Conservation (phyloP, 371 early-diverging fungal genomes). For the Mucor ambiguus region DNA sequence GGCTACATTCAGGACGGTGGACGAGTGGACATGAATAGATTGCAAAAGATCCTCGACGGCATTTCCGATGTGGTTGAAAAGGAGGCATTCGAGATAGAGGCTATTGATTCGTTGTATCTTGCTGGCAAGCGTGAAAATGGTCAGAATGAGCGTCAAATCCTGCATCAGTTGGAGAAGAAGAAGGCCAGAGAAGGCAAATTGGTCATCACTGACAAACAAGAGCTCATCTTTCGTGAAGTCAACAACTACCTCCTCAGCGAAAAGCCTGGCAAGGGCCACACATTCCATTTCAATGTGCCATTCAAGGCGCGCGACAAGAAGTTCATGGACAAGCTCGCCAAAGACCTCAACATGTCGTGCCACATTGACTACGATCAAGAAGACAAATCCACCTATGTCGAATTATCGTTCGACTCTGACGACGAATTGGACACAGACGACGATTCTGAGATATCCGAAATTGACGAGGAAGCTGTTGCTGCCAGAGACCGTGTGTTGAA, state of each 20-base stretch:
- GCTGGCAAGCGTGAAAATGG: constrained; percentile 58
- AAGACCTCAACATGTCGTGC: constrained; percentile 64
- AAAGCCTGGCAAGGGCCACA: constrained; percentile 15
- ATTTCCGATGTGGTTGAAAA: constrained; percentile 64
- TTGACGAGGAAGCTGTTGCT: constrained; percentile 57
- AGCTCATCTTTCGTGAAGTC: constrained; percentile 56
- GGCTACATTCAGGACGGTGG: constrained; percentile 92
- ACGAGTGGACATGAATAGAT: constrained; percentile 61
- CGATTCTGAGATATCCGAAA: constrained; percentile 42
- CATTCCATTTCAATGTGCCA: constrained; percentile 50
- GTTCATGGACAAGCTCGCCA: constrained; percentile 65
- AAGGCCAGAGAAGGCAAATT: constrained; percentile 29
- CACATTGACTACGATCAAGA: constrained; percentile 43
- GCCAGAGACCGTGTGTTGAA: constrained; percentile 70
- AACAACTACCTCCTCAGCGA: constrained; percentile 51
- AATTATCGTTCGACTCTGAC: constrained; percentile 43
- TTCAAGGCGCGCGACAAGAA: constrained; percentile 61
- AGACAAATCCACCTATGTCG: constrained; percentile 49
- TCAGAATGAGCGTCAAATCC: constrained; percentile 41
- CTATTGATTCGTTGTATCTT: constrained; percentile 61
- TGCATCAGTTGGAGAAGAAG: constrained; percentile 53
- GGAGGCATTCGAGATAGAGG: constrained; percentile 68
- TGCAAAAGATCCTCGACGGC: constrained; percentile 65
- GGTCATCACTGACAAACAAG: constrained; percentile 65
- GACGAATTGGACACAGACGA: constrained; percentile 47